Evolutionary conservation across 768 basidiomycete species (phyloP), one percentile per base, ranked within the genome.

Genomic region (Coprinopsis sp.): DNA sequence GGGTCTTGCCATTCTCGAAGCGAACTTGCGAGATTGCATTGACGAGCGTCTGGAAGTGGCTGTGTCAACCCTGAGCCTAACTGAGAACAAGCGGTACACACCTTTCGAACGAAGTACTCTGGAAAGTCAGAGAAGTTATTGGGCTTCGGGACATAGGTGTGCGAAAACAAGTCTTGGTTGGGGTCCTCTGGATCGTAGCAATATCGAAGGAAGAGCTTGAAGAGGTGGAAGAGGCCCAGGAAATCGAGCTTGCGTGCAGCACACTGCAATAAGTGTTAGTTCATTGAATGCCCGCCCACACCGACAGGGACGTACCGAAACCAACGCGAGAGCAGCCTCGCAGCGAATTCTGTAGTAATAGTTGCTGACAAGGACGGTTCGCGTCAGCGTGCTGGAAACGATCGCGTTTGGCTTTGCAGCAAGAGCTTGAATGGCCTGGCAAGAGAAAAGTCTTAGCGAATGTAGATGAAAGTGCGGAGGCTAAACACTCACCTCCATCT

Each of bases 261-360:
- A 64, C 91, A 93, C 93, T 95, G 64, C 4, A 40, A 55, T 44
- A 21, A 41, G 47, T 22, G 44, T 37, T 33, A 33, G 44, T 47
- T 24, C 14, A 48, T 53, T 31, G 47, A 49, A 34, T 44, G 18
- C 36, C 37, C 49, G 37, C 24, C n/a, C 11, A 27, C 27, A 18
- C 12, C 40, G 36, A 37, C n/a, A 36, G 44, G 50, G 37, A 58
- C 87, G 61, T 62, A 94, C 92, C 28, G 76, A 77, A 37, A 91
- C 80, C 25, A 99, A 75, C 3, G 91, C 90, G 22, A 81, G 66
- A 3, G 90, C 91, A 1, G 96, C 96, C 65, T 97, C 95, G 67
- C 91, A 93, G 3, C 96, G 89, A 43, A 98, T 87, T 19, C 94
- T 87, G 63, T 86, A 95, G 65, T 90, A 97, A 65, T 98, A 98